Evolutionary conservation across 257 asterid genomes (phyloP).

Genomic region (Schizonepeta tenuifolia): DNA sequence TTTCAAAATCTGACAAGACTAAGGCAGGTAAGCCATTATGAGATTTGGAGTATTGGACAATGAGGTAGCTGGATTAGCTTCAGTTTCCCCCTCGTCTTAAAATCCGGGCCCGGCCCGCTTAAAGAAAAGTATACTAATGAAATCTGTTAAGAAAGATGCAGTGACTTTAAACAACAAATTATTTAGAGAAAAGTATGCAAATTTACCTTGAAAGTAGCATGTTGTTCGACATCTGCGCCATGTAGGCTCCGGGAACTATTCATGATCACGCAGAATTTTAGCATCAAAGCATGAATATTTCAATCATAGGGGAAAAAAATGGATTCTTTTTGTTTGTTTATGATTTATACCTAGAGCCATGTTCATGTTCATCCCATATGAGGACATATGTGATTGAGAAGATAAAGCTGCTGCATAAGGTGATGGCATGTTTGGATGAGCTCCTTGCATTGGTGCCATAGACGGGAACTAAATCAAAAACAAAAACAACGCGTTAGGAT

Average conservation of each 20-base stretch:
- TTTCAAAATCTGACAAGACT: constrained; percentile 11
- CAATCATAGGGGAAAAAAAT: neutral
- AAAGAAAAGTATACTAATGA: neutral
- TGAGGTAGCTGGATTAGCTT: neutral
- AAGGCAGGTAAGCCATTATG: constrained; percentile 32
- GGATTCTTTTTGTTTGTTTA: neutral
- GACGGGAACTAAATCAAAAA: constrained; percentile 56
- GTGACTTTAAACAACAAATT: neutral
- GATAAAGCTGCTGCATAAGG: constrained; percentile 43
- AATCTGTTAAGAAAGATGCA: neutral
- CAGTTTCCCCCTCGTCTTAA: neutral
- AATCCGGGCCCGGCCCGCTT: neutral
- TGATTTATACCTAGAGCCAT: constrained; percentile 52
- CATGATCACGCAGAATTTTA: constrained; percentile 9
- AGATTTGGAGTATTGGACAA: constrained; percentile 4
- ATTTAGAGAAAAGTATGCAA: constrained; percentile 2
- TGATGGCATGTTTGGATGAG: constrained; percentile 43
- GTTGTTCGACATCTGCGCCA: constrained; percentile 52
- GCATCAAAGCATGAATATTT: neutral
- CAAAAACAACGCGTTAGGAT: neutral
- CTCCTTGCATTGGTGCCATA: constrained; percentile 60
- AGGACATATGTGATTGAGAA: constrained; percentile 41
- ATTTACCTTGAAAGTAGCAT: constrained; percentile 48
- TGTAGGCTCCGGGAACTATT: constrained; percentile 54
- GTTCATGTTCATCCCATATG: constrained; percentile 53